A percentile compares a stretch with the other conserved stretches of the same genome.
phyloP scores from a whole-genome alignment of 257 asterid species.

The Eucommia ulmoides region DNA sequence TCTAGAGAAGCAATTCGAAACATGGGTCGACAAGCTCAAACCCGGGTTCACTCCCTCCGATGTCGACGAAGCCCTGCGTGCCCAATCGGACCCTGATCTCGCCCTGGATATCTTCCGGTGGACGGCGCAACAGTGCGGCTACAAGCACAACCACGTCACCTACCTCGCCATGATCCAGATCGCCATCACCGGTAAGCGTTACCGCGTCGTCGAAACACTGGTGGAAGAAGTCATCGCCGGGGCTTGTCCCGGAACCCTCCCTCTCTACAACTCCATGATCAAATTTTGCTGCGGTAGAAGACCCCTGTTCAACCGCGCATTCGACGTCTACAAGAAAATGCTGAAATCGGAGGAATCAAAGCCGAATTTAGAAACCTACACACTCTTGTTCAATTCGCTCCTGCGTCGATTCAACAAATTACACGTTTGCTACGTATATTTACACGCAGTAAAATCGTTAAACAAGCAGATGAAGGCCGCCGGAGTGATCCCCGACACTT shows the following conservation, averaged over 20 bases:
- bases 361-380: constrained; percentile 69
- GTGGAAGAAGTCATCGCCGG: constrained; percentile 82
- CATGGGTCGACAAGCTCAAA: constrained; percentile 60
- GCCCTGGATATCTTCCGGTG: constrained; percentile 95
- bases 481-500: constrained; percentile 71
- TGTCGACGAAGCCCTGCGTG: constrained; percentile 46
- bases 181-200: constrained; percentile 56
- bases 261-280: constrained; percentile 70
- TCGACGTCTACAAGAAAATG: constrained; percentile 83
- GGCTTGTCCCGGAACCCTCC: constrained; percentile 52
- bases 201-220: constrained; percentile 50
- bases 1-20: constrained; percentile 57
- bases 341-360: constrained; percentile 44
- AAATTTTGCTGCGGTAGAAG: constrained; percentile 71
- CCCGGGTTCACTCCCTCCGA: constrained; percentile 82
- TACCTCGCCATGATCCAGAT: constrained; percentile 62
- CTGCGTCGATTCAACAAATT: constrained; percentile 54
- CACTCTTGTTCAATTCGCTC: constrained; percentile 47
- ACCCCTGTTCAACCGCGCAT: constrained; percentile 64
- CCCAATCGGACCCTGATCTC: constrained; percentile 81
- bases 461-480: constrained; percentile 75
- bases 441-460: constrained; percentile 63
- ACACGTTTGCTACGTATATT: constrained; percentile 61
- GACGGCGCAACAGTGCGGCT: constrained; percentile 84
- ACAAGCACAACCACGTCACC: constrained; percentile 59